Percentiles rank a stretch among this genome's conserved stretches.
Conservation (phyloP, 1,284 basidiomycete species). For the Cutaneotrichosporon sp. region DNA sequence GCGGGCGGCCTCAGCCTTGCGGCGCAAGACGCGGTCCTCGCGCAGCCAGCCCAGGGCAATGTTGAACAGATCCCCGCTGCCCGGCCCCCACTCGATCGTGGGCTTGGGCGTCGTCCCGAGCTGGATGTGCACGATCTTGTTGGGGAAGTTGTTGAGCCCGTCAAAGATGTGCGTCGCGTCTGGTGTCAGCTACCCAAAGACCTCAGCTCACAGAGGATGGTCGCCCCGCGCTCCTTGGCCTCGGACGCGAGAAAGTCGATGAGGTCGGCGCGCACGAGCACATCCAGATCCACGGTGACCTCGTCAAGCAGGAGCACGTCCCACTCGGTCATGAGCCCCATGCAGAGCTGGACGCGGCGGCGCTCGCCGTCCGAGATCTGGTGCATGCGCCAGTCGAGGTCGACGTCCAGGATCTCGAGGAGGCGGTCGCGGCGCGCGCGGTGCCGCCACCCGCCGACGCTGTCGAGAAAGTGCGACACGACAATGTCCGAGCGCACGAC, state of each 20-base stretch:
- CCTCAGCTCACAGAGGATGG: slow-evolving; percentile 72
- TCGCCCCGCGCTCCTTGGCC: slow-evolving; percentile 76
- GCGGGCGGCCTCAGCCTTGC: slow-evolving; percentile 61
- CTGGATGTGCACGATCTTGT: slow-evolving; percentile 85
- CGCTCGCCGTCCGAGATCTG: slow-evolving; percentile 94
- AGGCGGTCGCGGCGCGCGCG: slow-evolving; percentile 83
- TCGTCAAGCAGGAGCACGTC: slow-evolving; percentile 92
- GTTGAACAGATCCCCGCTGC: slow-evolving; percentile 62
- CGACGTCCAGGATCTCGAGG: slow-evolving; percentile 90
- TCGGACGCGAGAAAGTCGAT: slow-evolving; percentile 85
- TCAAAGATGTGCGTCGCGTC: slow-evolving; percentile 97
- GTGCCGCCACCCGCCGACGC: slow-evolving; percentile 92
- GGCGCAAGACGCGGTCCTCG: slow-evolving; percentile 70
- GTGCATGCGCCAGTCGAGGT: slow-evolving; percentile 73
- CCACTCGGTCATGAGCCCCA: slow-evolving; percentile 97
- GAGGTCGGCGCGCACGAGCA: slow-evolving; percentile 88
- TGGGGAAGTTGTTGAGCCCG: slow-evolving; percentile 81
- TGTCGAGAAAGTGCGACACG: slow-evolving; percentile 87
- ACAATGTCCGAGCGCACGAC: slow-evolving; percentile 90
- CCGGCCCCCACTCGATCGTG: slow-evolving; percentile 68
- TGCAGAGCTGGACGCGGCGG: slow-evolving; percentile 88
- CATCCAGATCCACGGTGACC: slow-evolving; percentile 98
- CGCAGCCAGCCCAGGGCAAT: slow-evolving; percentile 81
- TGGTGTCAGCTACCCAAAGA: slow-evolving; percentile 16
- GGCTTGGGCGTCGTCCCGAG: slow-evolving; percentile 66